Evolutionary conservation across 495 filamentous ascomycete genomes (phyloP), one percentile per base, ranked within the genome.

Genomic region (Penicillium psychrofluorescens): DNA sequence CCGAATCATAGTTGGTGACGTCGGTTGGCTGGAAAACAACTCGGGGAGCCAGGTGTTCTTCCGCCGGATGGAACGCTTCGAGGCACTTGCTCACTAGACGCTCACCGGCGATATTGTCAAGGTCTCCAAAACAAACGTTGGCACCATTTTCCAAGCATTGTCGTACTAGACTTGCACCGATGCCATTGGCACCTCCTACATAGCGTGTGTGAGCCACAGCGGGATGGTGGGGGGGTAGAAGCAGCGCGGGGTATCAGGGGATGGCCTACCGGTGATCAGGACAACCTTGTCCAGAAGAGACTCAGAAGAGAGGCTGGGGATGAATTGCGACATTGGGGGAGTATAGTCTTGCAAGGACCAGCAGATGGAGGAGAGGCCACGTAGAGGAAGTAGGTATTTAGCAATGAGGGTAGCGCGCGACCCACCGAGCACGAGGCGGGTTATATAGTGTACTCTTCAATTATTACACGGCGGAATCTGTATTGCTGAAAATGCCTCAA

Each of bases 121-220:
- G 52, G 42, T 78, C 75, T 31, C 64, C 68, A 42, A 68, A 62
- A 36, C 63, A 59, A 7, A 76, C 74, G 30, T 62, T 67, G 41
- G 73, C 73, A 7, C 71, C 70, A 11, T 61, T 55, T 10, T 65
- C 58, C 13, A 72, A 58, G 34, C 71, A 66, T 11, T 72, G 64
- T 16, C 71, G 56, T 8, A 74, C 70, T 0, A 75, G 70, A 34
- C 71, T 71, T 3, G 74, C 59, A n/a, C 76, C 74, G 32, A 79
- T 79, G 8, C 76, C 76, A 33, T 74, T 76, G 11, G 74, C 65
- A 37, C 71, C 72, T 37, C 76, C 76, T 79, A 32, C 8, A 9
- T 27, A n/a, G 8, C 11, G 41, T 10, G 42, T 30, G 28, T 33
- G 1, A 35, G 30, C n/a, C 22, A 22, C 16, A 2, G 32, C 6